A percentile compares a stretch with the other conserved stretches of the same genome.
These are phyloP conservation scores for Garcia nutans DNA, from an alignment of 345 rosid genomes.

Conservation along the genomic window DNA sequence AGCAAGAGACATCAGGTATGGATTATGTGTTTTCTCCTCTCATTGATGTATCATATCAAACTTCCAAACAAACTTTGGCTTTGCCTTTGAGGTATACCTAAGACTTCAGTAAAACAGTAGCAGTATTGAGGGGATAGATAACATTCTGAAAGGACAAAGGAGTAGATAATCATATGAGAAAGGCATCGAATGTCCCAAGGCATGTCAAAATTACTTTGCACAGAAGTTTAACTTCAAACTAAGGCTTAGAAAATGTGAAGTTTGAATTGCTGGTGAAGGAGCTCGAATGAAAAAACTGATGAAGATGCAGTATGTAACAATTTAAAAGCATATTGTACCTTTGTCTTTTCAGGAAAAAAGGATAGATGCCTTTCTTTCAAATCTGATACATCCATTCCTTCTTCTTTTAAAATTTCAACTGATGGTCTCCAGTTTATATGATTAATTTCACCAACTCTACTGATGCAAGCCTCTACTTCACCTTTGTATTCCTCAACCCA, in stretches of 20 bases:
- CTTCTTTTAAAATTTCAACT: conserved; percentile 83
- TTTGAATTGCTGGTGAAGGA: background rate
- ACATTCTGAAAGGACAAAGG: background rate
- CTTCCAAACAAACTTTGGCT: background rate
- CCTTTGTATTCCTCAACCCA: conserved; percentile 86
- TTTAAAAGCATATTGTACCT: conserved; percentile 43
- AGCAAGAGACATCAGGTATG: background rate
- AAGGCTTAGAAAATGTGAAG: background rate
- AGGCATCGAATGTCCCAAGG: background rate
- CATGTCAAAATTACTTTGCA: background rate
- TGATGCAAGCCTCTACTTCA: conserved; percentile 57
- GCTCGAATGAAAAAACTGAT: conserved; percentile 1
- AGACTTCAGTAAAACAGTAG: background rate
- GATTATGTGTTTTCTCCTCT: background rate
- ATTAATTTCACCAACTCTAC: conserved; percentile 52
- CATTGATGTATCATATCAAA: background rate
- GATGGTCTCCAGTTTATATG: conserved; percentile 89
- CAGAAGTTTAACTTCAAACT: background rate
- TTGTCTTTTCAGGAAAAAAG: conserved; percentile 52
- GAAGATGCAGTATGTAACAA: background rate
- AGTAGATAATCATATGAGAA: background rate
- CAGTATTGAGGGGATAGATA: background rate
- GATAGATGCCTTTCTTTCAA: conserved; percentile 45
- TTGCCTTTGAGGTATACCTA: background rate
- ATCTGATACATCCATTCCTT: conserved; percentile 60